These are phyloP conservation scores for Cudoniella acicularis DNA, from an alignment of 495 filamentous ascomycete genomes.

Conservation along the genomic window DNA sequence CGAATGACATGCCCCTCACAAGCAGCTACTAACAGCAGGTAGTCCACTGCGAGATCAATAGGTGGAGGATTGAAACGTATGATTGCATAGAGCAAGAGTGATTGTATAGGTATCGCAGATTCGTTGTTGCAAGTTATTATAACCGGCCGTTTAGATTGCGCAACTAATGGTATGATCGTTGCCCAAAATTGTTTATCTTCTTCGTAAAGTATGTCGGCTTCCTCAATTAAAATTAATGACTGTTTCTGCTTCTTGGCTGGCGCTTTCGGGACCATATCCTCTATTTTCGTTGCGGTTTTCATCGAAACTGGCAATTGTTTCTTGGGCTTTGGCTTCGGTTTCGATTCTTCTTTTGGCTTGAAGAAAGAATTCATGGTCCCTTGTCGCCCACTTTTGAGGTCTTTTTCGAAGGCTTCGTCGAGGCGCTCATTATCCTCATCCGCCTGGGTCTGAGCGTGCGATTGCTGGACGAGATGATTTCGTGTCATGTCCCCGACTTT, in stretches of 20 bases:
- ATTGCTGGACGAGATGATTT: conserved; percentile 80
- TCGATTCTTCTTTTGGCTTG: conserved; percentile 36
- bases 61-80: conserved; percentile 74
- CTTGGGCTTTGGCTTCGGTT: conserved; percentile 22
- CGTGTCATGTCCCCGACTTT: conserved; percentile 94
- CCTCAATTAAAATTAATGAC: conserved; percentile 90
- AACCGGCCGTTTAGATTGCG: conserved; percentile 83
- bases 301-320: conserved; percentile 15
- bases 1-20: conserved; percentile 84
- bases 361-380: conserved; percentile 82
- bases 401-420: conserved; percentile 46
- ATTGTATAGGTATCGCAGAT: conserved; percentile 62
- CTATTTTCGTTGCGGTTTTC: background rate
- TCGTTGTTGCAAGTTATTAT: conserved; percentile 96
- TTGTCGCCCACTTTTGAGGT: conserved; percentile 65
- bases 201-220: conserved; percentile 89
- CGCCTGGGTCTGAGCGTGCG: conserved; percentile 18
- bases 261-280: conserved; percentile 8
- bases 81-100: conserved; percentile 75
- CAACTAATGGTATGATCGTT: conserved; percentile 70
- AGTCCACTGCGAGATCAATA: conserved; percentile 67
- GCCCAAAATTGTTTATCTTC: conserved; percentile 95
- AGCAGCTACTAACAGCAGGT: conserved; percentile 77
- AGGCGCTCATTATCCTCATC: conserved; percentile 35
- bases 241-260: conserved; percentile 68